Base-by-base conservation (phyloP, 441 rosid genomes). In the Jatropha multifida region DNA sequence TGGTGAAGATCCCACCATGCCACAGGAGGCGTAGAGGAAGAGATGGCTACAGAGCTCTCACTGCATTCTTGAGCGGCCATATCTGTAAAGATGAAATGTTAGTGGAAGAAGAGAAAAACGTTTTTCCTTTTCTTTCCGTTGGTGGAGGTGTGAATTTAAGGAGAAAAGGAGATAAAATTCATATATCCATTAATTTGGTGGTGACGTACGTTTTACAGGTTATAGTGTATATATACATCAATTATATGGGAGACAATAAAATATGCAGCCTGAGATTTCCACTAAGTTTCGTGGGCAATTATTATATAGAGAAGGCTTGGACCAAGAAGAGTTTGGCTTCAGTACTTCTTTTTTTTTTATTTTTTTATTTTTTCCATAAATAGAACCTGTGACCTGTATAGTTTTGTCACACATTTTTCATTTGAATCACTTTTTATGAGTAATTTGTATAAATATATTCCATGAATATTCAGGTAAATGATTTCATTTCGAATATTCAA, bases 31-130 rank as follows among this genome's bases (percentile, higher is more conserved):
- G 88, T 82, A 8, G 84, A 78, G 62, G 86, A 74, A 14, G 83
- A 78, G 54, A 79, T 73, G 20, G 78, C 82, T 27, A 82, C 84
- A 12, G 87, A 82, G 68, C 78, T 76, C 9, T 81, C 83, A 48
- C 81, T 73, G 74, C 93, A 86, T 70, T 90, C 97, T 82, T 92
- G 88, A 71, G 92, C 86, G 69, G 92, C 86, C 89, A 90, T 88
- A 71, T 74, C 70, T 72, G 64, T 72, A 52, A 17, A 52, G 56
- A 0, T 23, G 48, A 44, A 44, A 3, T 6, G 26, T 40, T 61
- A 76, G 72, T 75, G 38, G 5, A 59, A 65, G 46, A 44, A 38
- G 55, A 51, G 55, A 51, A 64, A 62, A 26, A 8, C 26, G 42
- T 44, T 46, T 26, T 61, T 20, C 63, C 41, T 49, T 48, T 23